Evolutionary conservation across 345 rosid genomes (phyloP).

Genomic region (Populus euphratica): DNA sequence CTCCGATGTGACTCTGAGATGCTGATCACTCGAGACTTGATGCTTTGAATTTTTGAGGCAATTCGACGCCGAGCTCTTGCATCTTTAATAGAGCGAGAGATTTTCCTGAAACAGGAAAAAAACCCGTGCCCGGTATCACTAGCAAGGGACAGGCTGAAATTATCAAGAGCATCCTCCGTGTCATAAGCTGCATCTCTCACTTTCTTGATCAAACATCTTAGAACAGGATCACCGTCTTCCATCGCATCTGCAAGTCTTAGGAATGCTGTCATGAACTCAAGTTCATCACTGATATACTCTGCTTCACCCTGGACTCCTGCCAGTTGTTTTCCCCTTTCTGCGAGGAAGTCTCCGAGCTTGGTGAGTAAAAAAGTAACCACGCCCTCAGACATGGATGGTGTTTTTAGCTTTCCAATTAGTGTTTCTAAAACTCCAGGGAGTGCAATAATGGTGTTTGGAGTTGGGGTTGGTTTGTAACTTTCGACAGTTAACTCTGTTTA

Average conservation of each 20-base stretch:
- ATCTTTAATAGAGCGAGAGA: conserved; percentile 10
- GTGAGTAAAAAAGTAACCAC: conserved; percentile 21
- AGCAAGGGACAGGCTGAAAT: conserved; percentile 14
- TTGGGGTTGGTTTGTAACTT: background rate
- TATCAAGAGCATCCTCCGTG: conserved; percentile 33
- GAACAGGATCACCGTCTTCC: conserved; percentile 16
- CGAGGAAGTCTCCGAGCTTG: conserved; percentile 26
- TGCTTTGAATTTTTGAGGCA: conserved; percentile 20
- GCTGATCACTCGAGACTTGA: conserved; percentile 8
- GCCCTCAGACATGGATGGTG: conserved; percentile 26
- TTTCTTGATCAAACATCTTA: conserved; percentile 21
- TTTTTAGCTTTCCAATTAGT: too few relatives aligned
- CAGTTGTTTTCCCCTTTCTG: conserved; percentile 13
- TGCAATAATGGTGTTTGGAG: background rate
- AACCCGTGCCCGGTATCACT: conserved; percentile 1
- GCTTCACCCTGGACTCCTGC: conserved; percentile 18
- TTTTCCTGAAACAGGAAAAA: background rate
- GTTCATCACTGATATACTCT: conserved; percentile 20
- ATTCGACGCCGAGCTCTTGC: conserved; percentile 21
- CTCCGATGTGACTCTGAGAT: conserved; percentile 11
- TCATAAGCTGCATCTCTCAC: conserved; percentile 29
- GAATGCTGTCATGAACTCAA: conserved; percentile 29
- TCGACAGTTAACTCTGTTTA: background rate
- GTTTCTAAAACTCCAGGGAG: background rate
- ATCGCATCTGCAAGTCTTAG: conserved; percentile 24